Evolutionary conservation across 306 rosid species (phyloP).

Genomic region (Cucurbita moschata): DNA sequence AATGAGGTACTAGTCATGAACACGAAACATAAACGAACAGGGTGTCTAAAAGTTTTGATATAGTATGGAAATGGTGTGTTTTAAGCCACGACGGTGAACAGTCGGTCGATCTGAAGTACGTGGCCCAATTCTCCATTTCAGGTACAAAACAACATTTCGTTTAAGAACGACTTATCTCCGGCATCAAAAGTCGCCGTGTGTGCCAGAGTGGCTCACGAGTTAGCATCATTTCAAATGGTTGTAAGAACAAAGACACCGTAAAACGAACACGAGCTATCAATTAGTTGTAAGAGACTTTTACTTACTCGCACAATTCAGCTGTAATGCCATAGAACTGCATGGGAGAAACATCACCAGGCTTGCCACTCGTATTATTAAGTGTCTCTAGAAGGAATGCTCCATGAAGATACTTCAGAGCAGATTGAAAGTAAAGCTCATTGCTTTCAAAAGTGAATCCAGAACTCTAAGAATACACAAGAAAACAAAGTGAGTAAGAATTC

Average conservation of each 20-base stretch:
- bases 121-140: background rate
- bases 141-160: background rate
- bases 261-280: background rate
- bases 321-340: conserved; percentile 45
- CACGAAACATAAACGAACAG: background rate
- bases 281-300: background rate
- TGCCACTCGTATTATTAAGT: conserved; percentile 34
- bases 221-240: background rate
- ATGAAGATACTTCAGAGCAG: conserved; percentile 80
- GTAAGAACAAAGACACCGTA: background rate
- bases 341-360: conserved; percentile 43
- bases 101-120: background rate
- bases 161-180: background rate
- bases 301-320: conserved; percentile 63
- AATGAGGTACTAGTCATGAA: background rate
- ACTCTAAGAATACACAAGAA: conserved; percentile 23
- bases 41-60: background rate
- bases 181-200: background rate
- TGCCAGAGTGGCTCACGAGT: background rate
- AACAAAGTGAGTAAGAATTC: background rate
- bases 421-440: conserved; percentile 63
- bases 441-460: conserved; percentile 66
- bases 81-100: background rate
- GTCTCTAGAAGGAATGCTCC: conserved; percentile 56
- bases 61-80: background rate